Evolutionary conservation across 2,329 filamentous ascomycete genomes (phyloP).

Genomic region (Zasmidium angulare): DNA sequence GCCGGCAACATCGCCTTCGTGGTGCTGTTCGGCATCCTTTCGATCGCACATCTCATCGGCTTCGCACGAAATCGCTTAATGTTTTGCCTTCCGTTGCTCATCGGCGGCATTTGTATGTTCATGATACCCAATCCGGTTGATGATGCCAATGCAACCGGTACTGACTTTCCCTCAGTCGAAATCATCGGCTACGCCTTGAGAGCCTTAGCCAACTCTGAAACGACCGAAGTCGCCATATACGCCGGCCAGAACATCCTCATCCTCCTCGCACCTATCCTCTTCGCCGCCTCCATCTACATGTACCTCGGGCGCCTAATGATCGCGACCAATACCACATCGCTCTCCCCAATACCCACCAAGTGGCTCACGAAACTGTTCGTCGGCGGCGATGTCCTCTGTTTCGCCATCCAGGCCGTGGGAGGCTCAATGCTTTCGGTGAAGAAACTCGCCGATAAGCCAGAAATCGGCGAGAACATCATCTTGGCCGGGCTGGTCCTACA

Average conservation of each 20-base stretch:
- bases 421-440: constrained; percentile 40
- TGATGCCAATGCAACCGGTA: too few relatives aligned
- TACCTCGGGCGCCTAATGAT: constrained; percentile 47
- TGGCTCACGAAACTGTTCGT: constrained; percentile 59
- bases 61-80: constrained; percentile 31
- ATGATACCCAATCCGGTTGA: constrained; percentile 3
- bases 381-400: constrained; percentile 53
- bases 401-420: constrained; percentile 52
- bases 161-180: constrained; percentile 40
- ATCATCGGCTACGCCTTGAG: constrained; percentile 45
- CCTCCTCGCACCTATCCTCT: constrained; percentile 50
- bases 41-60: constrained; percentile 42
- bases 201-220: constrained; percentile 27
- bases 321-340: constrained; percentile 42
- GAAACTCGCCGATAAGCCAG: constrained; percentile 21
- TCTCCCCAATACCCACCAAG: constrained; percentile 43
- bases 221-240: constrained; percentile 38
- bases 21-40: constrained; percentile 46
- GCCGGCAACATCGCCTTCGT: constrained; percentile 48
- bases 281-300: constrained; percentile 56
- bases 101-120: constrained; percentile 50
- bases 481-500: constrained; percentile 58
- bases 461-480: constrained; percentile 54
- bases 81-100: constrained; percentile 46
- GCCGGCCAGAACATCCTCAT: constrained; percentile 45